A percentile compares a stretch with the other conserved stretches of the same genome.
These are phyloP conservation scores for Brassica balearica DNA, from an alignment of 441 rosid genomes.

Conservation along the genomic window DNA sequence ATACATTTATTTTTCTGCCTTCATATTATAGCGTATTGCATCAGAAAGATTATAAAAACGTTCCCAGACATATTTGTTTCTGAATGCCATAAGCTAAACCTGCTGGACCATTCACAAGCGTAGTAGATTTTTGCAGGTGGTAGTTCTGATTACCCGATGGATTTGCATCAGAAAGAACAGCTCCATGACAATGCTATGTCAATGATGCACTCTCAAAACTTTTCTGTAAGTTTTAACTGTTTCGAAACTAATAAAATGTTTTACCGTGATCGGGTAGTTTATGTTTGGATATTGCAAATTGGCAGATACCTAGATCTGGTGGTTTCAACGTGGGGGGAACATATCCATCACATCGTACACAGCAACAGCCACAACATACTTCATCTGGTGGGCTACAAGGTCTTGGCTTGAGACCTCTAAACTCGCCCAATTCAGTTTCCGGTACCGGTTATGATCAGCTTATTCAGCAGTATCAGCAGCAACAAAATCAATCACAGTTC, in stretches of 20 bases:
- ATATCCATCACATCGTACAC: conserved; percentile 90
- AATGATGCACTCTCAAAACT: conserved; percentile 98
- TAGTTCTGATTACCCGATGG: conserved; percentile 89
- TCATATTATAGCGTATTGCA: conserved; percentile 21
- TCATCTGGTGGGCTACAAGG: conserved; percentile 87
- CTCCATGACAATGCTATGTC: conserved; percentile 91
- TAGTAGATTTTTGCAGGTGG: conserved; percentile 72
- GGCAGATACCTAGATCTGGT: conserved; percentile 87
- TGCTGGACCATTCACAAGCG: conserved; percentile 43
- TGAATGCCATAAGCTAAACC: conserved; percentile 29
- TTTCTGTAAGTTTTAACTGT: conserved; percentile 68
- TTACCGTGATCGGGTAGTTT: conserved; percentile 3
- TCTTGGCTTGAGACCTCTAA: conserved; percentile 83
- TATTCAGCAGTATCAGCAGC: conserved; percentile 46
- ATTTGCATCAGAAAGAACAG: conserved; percentile 96
- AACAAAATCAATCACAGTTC: conserved; percentile 43
- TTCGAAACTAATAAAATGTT: conserved; percentile 8
- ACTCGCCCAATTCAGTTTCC: conserved; percentile 70
- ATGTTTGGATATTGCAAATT: conserved; percentile 25
- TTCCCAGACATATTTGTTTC: conserved; percentile 1
- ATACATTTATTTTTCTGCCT: conserved; percentile 1
- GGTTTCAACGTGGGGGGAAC: conserved; percentile 87
- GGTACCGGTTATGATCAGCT: conserved; percentile 40
- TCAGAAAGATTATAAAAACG: conserved; percentile 25
- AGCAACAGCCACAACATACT: conserved; percentile 84